phyloP scores from a whole-genome alignment of 2,329 filamentous ascomycete species.

The Beauveria scarabaeidicola region DNA sequence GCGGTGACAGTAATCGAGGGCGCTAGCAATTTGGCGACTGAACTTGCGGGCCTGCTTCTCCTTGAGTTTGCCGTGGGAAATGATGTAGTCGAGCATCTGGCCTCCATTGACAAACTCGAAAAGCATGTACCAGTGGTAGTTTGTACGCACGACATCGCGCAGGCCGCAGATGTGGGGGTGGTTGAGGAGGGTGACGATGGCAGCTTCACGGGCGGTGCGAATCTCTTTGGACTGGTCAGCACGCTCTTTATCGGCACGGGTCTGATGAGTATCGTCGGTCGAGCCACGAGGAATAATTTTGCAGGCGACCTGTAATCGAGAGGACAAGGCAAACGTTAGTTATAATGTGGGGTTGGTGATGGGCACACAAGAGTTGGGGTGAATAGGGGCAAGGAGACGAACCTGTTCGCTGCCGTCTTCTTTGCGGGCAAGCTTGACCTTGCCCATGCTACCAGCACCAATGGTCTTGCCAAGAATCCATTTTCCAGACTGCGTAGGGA shows the following conservation, averaged over 20 bases:
- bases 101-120: slow-evolving; percentile 98
- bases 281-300: slow-evolving; percentile 94
- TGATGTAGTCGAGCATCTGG: slow-evolving; percentile 99
- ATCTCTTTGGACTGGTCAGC: slow-evolving; percentile 96
- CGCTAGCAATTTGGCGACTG: slow-evolving; percentile 91
- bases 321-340: neutral
- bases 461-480: slow-evolving; percentile 97
- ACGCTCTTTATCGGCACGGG: slow-evolving; percentile 67
- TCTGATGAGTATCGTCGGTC: slow-evolving; percentile 72
- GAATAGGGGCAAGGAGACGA: slow-evolving; percentile 22
- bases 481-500: slow-evolving; percentile 82
- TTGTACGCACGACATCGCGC: slow-evolving; percentile 88
- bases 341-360: slow-evolving; percentile 4
- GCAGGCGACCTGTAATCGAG: slow-evolving; percentile 64
- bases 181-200: slow-evolving; percentile 87
- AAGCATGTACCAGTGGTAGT: slow-evolving; percentile 99
- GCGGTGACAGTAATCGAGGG: slow-evolving; percentile 92
- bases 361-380: neutral
- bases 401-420: slow-evolving; percentile 87
- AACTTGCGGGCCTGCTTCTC: slow-evolving; percentile 98
- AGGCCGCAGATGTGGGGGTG: slow-evolving; percentile 96
- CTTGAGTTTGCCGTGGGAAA: slow-evolving; percentile 93
- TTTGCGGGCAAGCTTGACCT: slow-evolving; percentile 92
- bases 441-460: slow-evolving; percentile 96
- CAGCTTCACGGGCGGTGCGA: slow-evolving; percentile 86